Evolutionary conservation across 2,329 filamentous ascomycete genomes (phyloP).

Genomic region (Colletotrichum orbiculare): DNA sequence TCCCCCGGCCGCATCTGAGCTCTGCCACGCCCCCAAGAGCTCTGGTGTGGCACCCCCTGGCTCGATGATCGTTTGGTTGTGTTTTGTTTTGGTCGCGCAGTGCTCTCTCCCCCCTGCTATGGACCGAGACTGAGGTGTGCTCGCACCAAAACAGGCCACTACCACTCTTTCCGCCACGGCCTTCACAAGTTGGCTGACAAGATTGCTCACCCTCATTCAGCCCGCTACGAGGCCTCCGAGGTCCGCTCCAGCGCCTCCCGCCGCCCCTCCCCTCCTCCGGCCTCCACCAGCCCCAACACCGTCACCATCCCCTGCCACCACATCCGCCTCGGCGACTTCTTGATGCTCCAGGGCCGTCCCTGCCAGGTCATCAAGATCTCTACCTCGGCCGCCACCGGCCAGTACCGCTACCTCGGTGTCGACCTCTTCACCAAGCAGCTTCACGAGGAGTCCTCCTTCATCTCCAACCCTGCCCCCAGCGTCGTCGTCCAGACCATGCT

Average conservation of each 20-base stretch:
- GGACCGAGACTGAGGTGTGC: conserved; percentile 33
- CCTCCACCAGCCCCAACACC: conserved; percentile 72
- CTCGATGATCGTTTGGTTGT: conserved; percentile 29
- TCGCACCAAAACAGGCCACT: conserved; percentile 57
- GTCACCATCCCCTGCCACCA: conserved; percentile 99
- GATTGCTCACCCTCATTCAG: conserved; percentile 57
- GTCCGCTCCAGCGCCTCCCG: conserved; percentile 47
- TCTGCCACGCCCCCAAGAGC: neutral
- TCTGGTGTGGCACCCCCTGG: neutral
- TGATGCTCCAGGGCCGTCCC: conserved; percentile 98
- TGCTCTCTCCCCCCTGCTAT: conserved; percentile 28
- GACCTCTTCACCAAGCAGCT: conserved; percentile 99
- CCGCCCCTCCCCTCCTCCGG: conserved; percentile 45
- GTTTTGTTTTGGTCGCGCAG: conserved; percentile 35
- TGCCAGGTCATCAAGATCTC: conserved; percentile 99
- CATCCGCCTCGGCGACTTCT: conserved; percentile 97
- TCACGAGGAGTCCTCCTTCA: conserved; percentile 97
- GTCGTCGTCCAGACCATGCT: conserved; percentile 99
- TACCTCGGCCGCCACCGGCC: conserved; percentile 95
- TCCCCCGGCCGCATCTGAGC: conserved; percentile 5
- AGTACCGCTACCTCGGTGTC: conserved; percentile 99
- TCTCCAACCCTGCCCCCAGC: conserved; percentile 95
- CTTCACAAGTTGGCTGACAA: conserved; percentile 69
- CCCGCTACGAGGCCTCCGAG: conserved; percentile 58
- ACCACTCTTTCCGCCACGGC: conserved; percentile 68